phyloP scores from a whole-genome alignment of 306 rosid species.

The Castanea sativa region DNA sequence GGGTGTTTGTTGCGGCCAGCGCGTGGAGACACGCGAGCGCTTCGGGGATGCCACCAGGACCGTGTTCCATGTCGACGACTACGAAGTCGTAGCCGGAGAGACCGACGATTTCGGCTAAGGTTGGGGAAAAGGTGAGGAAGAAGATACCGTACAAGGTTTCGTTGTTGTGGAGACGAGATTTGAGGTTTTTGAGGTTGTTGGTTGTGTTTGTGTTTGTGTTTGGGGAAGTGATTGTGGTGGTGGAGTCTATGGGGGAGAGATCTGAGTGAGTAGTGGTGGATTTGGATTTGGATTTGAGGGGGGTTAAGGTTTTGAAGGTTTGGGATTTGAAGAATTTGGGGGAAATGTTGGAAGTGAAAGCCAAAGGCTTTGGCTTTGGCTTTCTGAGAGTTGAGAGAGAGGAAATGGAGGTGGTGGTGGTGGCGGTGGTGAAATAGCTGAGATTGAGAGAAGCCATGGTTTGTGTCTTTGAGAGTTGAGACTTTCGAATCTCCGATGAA shows the following conservation, averaged over 20 bases:
- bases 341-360: neutral
- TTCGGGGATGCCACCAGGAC: conserved; percentile 59
- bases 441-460: conserved; percentile 15
- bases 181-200: conserved; percentile 35
- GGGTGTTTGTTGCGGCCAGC: conserved; percentile 64
- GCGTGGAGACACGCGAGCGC: conserved; percentile 69
- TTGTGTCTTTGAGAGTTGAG: neutral
- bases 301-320: conserved; percentile 8
- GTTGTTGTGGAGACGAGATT: conserved; percentile 63
- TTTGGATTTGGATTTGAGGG: conserved; percentile 32
- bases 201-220: neutral
- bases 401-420: neutral
- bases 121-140: conserved; percentile 76
- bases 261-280: conserved; percentile 11
- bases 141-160: conserved; percentile 75
- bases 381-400: conserved; percentile 2
- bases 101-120: conserved; percentile 76
- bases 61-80: conserved; percentile 87
- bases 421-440: neutral
- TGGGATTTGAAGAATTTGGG: conserved; percentile 27
- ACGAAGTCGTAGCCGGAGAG: conserved; percentile 77
- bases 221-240: neutral
- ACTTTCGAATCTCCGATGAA: neutral
- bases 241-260: conserved; percentile 9
- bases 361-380: neutral